Base-by-base conservation (phyloP, 768 basidiomycete genomes). In the Rubroboletus satanas region DNA sequence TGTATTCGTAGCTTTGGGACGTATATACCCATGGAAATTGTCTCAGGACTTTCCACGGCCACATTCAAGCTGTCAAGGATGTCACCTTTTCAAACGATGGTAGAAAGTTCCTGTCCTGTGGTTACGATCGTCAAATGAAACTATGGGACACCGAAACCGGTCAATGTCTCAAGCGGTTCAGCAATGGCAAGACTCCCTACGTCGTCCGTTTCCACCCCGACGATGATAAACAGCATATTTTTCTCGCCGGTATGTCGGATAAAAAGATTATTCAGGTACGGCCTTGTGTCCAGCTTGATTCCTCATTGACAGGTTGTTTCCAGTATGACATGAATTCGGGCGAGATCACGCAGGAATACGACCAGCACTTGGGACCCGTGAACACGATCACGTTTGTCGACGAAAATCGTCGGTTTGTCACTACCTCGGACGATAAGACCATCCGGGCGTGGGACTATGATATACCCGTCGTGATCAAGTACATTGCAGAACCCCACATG, bases 401-500 rank as follows among this genome's bases (percentile, higher is more conserved):
- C 65, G 94, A 99, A 66, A 98, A 98, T 69, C 80, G 97, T 61
- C 83, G 96, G 54, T 98, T 99, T 67, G 88, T 98, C 50, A 98
- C 97, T 2, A 98, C 96, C 14, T 98, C 94, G 10, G 97, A 99
- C 69, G 97, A 99, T 75, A 98, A 98, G 75, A 97, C 94, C 2
- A 97, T 99, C 59, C 87, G 97, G 43, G 96, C 93, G 17, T 99
- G 97, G 97, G 97, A 99, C 71, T 98, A 88, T 71, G 97, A 99
- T 73, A 98, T 99, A 59, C 97, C 97, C 6, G 97, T 98, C 35
- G 93, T 97, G 50, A 98, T 99, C 79, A 99, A 99, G 73, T 97
- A 98, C 71, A 98, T 98, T 55, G 96, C 97, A 18, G 97, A 99
- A 71, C 97, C 97, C 4, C 87, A 93, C 67, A 98, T 99, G 97